Evolutionary conservation across 352 stramenopile genomes (phyloP), one percentile per base, ranked within the genome.

Genomic region (Albugo laibachii): DNA sequence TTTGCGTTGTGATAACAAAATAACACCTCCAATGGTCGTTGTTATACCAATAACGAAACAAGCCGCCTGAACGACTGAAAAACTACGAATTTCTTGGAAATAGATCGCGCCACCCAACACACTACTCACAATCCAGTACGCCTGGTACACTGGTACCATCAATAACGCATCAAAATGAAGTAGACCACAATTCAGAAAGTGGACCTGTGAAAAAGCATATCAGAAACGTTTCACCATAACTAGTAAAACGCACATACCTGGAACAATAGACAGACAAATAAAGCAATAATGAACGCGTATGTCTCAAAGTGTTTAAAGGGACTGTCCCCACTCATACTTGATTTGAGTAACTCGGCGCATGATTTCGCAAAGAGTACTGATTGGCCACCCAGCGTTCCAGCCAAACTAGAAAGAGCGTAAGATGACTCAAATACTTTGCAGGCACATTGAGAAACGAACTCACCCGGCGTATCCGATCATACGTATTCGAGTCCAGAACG

Each of bases 81-180:
- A 84, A 4, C 64, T 63, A 24, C 70, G 69, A 47, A 85, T 85
- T 54, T 96, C 85, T 45, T 94, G 68, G 56, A 95, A 96, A 61
- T 94, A 96, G 21, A 95, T 77, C 21, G 83, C 68, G 1, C 83
- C 85, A 11, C 85, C 83, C 0, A 93, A 61, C 24, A 95, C 77
- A 11, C 78, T 76, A 15, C 65, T 89, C 48, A 93, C 80, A 51
- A 93, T 92, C 68, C 79, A 94, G 50, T 93, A 95, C 5, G 66
- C 70, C 53, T 92, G 79, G 50, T 88, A 89, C 13, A 92, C 72
- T 0, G 80, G 80, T 16, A 92, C 75, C 31, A 92, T 66, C 8
- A 71, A 80, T 0, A 92, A 61, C 36, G 80, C 80, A 50, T 92
- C 79, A 48, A 80, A 92, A 45, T 79, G 62, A 11, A 76, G 54